These are phyloP conservation scores for Paecilomyces sp. DNA, from an alignment of 2,329 filamentous ascomycete species.

Conservation along the genomic window DNA sequence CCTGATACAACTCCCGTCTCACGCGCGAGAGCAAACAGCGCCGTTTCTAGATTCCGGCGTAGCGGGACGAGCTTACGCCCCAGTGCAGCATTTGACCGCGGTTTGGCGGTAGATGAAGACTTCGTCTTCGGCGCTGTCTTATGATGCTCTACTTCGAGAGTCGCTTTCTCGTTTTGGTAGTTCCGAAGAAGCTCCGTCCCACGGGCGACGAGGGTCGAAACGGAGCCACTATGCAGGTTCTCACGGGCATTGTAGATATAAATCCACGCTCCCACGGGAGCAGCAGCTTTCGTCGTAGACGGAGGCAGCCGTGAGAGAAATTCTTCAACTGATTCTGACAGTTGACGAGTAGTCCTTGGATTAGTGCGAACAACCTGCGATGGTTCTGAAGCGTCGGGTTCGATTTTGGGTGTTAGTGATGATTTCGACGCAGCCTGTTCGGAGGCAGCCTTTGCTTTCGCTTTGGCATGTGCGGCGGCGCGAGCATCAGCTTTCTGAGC, in stretches of 20 bases:
- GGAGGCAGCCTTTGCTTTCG: constrained; percentile 4
- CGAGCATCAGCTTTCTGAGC: constrained; percentile 7
- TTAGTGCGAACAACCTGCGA: neutral
- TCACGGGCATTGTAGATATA: constrained; percentile 59
- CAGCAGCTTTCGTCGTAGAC: constrained; percentile 46
- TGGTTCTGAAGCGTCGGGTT: neutral
- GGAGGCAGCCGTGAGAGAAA: constrained; percentile 67
- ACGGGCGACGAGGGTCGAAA: constrained; percentile 44
- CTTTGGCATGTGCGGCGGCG: constrained; percentile 1
- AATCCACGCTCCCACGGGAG: constrained; percentile 56
- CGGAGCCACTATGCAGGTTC: constrained; percentile 31
- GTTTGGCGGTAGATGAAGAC: constrained; percentile 7
- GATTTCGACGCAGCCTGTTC: constrained; percentile 7
- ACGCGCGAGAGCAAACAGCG: constrained; percentile 57
- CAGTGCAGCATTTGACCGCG: constrained; percentile 19
- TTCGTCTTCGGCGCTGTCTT: constrained; percentile 34
- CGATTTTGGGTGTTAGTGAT: constrained; percentile 30
- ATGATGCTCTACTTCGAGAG: constrained; percentile 45
- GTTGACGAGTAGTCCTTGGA: constrained; percentile 22
- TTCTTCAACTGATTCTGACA: constrained; percentile 56
- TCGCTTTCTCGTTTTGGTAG: constrained; percentile 39
- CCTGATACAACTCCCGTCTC: constrained; percentile 54
- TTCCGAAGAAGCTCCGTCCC: constrained; percentile 50
- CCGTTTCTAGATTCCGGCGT: constrained; percentile 38
- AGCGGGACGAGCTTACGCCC: constrained; percentile 34